Base-by-base conservation (phyloP, 208 protist genomes). In the Leishmania tarentolae region DNA sequence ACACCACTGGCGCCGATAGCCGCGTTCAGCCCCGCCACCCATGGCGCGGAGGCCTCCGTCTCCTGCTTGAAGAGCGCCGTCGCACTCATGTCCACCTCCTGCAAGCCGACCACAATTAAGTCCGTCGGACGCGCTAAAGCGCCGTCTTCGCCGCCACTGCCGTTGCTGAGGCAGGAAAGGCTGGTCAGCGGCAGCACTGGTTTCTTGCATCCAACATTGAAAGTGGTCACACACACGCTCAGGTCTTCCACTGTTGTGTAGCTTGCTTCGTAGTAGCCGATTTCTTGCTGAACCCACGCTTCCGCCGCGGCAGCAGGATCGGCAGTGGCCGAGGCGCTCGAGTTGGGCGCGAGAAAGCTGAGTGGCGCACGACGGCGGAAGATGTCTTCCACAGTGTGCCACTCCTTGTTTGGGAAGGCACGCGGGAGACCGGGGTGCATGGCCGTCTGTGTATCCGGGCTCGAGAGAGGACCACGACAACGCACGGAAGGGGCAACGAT, bases 21-120 rank as follows among this genome's bases (percentile, higher is more conserved):
- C 3, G 88, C 87, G 21, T 89, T 84, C 47, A 93, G 69, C 6
- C 72, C 93, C 42, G 73, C 75, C 17, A 97, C 75, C 95, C 95
- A 98, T 75, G 94, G 91, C 70, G 80, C 71, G 2, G 90, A 80
- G 4, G 92, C 89, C 81, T 97, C 94, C 17, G 95, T 98, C 80
- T 97, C 93, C 70, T 95, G 91, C 76, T 90, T 91, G 78, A 96
- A 84, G 86, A 98, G 88, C 1, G 96, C 96, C 3, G 90, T 88
- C 24, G 96, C 93, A 61, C 94, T 93, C 96, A 98, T 98, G 76
- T 98, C 96, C 61, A 98, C 86, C 85, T 98, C 95, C 83, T 98
- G 96, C 56, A 98, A 85, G 46, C 90, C 92, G 24, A 98, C 73
- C 37, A 95, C 89, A 47, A 98, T 91, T 11, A 98, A 52, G 80